Base-by-base conservation (phyloP, 2,329 filamentous ascomycete genomes). In the Purpureocillium lavendulum region DNA sequence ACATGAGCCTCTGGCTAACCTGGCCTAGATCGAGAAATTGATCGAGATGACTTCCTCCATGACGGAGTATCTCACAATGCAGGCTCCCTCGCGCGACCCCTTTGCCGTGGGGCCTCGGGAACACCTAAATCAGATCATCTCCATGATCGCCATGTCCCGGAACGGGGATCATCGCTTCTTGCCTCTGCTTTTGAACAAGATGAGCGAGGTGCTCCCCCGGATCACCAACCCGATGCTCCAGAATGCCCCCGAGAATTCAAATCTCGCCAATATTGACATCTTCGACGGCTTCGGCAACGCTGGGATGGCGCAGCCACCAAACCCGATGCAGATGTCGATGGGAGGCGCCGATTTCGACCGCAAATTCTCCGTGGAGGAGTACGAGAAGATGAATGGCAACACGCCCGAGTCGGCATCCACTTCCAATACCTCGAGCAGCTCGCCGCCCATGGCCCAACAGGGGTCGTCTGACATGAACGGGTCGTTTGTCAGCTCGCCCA, bases 161-260 rank as follows among this genome's bases (percentile, higher is more conserved):
- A 81, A 77, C 41, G 85, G 85, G 7, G 75, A 89, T 41, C 75
- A 82, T 45, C 81, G 83, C 38, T 92, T 87, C 55, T 67, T 90
- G 12, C 86, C 86, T 3, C 70, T 94, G 1, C 70, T 94, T 1
- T 63, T 92, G 40, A 75, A 74, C 56, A 92, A 90, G 63, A 74
- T 90, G 30, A 73, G 81, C 44, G 83, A 90, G 32, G 71, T 82
- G 3, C 64, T 89, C 3, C 82, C 83, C 7, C 69, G 70, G 12
- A 64, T 82, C 13, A 67, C 70, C 42, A 77, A 73, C 47, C 78
- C 77, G 1, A 72, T 77, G 65, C 67, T 82, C 12, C 71, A 74
- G 45, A 72, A 72, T 14, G 66, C 73, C 0, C 77, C 78, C 0
- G 77, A 81, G 36, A 73, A 65, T 31, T 49, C 66, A 45, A 62